Conservation (phyloP, 495 filamentous ascomycete species). For the Lineolata rhizophorae region DNA sequence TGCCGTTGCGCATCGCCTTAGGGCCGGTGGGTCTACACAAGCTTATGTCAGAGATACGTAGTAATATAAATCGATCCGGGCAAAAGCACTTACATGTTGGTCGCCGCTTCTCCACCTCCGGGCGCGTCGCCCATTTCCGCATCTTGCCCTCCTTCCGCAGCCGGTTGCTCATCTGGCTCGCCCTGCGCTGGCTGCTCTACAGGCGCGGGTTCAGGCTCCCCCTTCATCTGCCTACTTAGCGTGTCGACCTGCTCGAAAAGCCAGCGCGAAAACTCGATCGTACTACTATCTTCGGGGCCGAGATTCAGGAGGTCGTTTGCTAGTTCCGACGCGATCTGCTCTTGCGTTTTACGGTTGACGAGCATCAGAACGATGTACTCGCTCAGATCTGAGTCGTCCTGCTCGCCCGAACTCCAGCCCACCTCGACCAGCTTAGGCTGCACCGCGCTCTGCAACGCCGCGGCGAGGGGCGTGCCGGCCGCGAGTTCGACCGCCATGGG, state of each 20-base stretch:
- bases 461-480: conserved; percentile 56
- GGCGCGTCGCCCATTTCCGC: too few species aligned
- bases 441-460: conserved; percentile 55
- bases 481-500: conserved; percentile 51
- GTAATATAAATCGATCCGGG: too few species aligned
- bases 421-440: conserved; percentile 91
- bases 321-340: conserved; percentile 73
- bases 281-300: conserved; percentile 59
- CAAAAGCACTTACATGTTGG: too few species aligned
- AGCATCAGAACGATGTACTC: conserved; percentile 97
- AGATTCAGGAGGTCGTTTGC: conserved; percentile 72
- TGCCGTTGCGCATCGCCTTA: conserved; percentile 74
- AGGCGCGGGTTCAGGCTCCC: too few species aligned
- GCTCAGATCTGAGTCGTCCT: conserved; percentile 63
- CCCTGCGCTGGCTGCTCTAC: too few species aligned
- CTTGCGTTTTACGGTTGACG: conserved; percentile 75
- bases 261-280: conserved; percentile 72
- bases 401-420: conserved; percentile 64
- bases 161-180: too few species aligned
- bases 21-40: conserved; percentile 73
- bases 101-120: too few species aligned
- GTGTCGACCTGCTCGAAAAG: conserved; percentile 62
- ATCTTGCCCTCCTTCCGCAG: too few species aligned
- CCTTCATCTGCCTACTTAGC: conserved; percentile 41
- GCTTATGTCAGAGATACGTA: too few species aligned